A percentile compares a stretch with the other conserved stretches of the same genome.
These are phyloP conservation scores for Sclerospora graminicola DNA, from an alignment of 352 stramenopile genomes.

Conservation along the genomic window DNA sequence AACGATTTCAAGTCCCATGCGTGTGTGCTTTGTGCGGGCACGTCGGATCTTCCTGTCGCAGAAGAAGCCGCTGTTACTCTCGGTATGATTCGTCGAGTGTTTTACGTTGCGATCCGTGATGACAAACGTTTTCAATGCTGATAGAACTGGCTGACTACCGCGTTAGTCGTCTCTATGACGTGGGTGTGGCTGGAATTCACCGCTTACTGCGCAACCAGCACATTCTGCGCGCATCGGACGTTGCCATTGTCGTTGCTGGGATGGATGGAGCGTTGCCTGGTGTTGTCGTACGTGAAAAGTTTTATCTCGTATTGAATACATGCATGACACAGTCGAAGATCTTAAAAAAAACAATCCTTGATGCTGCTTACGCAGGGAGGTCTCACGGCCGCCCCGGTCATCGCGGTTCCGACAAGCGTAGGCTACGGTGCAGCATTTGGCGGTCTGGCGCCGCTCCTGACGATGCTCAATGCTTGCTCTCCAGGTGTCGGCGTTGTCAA, in stretches of 20 bases:
- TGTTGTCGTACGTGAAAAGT: slow-evolving; percentile 84
- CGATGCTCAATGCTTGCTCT: slow-evolving; percentile 97
- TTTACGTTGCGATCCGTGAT: neutral
- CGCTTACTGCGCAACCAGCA: slow-evolving; percentile 83
- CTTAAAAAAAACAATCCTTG: neutral
- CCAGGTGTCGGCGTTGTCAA: slow-evolving; percentile 98
- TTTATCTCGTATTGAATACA: neutral
- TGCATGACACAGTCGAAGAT: neutral
- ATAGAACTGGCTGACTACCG: slow-evolving; percentile 83
- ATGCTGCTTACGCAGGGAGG: slow-evolving; percentile 35
- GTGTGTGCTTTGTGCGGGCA: slow-evolving; percentile 91
- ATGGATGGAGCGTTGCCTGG: slow-evolving; percentile 96
- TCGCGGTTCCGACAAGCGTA: slow-evolving; percentile 89
- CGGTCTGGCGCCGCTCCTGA: slow-evolving; percentile 91
- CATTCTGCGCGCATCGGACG: slow-evolving; percentile 76
- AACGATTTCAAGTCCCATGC: slow-evolving; percentile 16
- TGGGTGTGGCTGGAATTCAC: slow-evolving; percentile 91
- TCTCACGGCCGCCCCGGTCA: slow-evolving; percentile 70
- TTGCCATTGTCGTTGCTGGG: slow-evolving; percentile 93
- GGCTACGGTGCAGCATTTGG: slow-evolving; percentile 86
- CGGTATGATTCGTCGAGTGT: slow-evolving; percentile 18
- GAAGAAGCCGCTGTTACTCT: slow-evolving; percentile 94
- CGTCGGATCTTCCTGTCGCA: slow-evolving; percentile 91
- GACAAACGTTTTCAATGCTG: slow-evolving; percentile 1
- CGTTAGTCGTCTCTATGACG: slow-evolving; percentile 85